Conservation (phyloP, 148 eudicot species). For the Rhododendron mucronatum region DNA sequence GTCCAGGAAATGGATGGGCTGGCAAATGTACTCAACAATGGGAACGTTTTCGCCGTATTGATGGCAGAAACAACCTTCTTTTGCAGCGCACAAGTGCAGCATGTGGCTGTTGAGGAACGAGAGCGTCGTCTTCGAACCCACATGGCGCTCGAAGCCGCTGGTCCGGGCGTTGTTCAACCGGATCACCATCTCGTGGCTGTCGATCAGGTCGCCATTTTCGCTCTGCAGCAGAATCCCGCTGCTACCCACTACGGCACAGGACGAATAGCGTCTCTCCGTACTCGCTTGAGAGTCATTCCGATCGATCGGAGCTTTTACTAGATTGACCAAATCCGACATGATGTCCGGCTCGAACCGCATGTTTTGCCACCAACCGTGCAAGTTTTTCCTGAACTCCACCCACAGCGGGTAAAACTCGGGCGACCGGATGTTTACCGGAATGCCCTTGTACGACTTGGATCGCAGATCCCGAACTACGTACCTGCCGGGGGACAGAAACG, state of each 20-base stretch:
- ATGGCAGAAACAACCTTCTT: constrained; percentile 65
- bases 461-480: constrained; percentile 18
- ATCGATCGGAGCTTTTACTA: constrained; percentile 22
- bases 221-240: constrained; percentile 70
- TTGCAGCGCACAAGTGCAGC: constrained; percentile 62
- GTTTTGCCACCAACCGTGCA: constrained; percentile 57
- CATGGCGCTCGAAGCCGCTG: constrained; percentile 32
- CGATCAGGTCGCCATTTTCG: constrained; percentile 53
- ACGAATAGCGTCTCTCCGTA: constrained; percentile 28
- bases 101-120: constrained; percentile 84
- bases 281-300: constrained; percentile 1
- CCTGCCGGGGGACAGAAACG: constrained; percentile 46
- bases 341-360: constrained; percentile 36
- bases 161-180: constrained; percentile 76
- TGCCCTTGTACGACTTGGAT: constrained; percentile 26
- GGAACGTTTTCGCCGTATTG: constrained; percentile 67
- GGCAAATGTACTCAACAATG: constrained; percentile 72
- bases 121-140: constrained; percentile 62
- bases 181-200: constrained; percentile 71
- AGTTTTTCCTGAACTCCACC: constrained; percentile 32
- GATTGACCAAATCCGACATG: constrained; percentile 43
- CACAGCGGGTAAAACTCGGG: constrained; percentile 36
- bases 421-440: constrained; percentile 35
- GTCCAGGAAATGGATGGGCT: constrained; percentile 80
- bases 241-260: constrained; percentile 87